These are phyloP conservation scores for Boletus reticulatus DNA, from an alignment of 768 basidiomycete species.

Conservation along the genomic window DNA sequence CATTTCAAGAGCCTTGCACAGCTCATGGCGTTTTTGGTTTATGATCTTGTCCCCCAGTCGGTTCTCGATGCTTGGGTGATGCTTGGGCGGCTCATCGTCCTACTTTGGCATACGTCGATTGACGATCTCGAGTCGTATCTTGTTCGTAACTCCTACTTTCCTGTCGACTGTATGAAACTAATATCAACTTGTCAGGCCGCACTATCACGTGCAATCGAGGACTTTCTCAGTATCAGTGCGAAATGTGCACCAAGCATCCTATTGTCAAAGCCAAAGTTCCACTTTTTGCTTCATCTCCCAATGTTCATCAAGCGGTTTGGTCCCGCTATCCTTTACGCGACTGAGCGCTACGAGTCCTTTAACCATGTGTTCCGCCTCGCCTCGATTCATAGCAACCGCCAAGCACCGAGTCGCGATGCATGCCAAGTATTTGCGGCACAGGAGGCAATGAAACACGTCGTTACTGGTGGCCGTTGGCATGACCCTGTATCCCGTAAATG, in stretches of 20 bases:
- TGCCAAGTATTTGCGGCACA: constrained; percentile 10
- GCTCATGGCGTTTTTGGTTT: constrained; percentile 28
- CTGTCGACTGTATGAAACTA: no score
- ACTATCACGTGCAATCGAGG: constrained; percentile 19
- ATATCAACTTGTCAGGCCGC: neutral
- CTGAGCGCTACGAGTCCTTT: constrained; percentile 30
- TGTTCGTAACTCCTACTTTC: constrained; percentile 4
- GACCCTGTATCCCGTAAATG: neutral
- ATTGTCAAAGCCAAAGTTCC: constrained; percentile 31
- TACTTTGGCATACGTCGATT: constrained; percentile 45
- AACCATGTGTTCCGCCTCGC: constrained; percentile 24
- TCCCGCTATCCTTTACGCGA: constrained; percentile 28
- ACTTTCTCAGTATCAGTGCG: constrained; percentile 19
- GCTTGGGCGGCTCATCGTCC: constrained; percentile 33
- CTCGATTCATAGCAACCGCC: constrained; percentile 29
- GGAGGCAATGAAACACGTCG: constrained; percentile 13
- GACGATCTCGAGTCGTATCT: constrained; percentile 34
- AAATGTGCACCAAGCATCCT: constrained; percentile 26
- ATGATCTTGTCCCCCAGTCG: constrained; percentile 27
- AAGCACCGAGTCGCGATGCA: constrained; percentile 28
- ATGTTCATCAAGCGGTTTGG: constrained; percentile 27
- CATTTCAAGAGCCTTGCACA: constrained; percentile 33
- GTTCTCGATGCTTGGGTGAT: constrained; percentile 31
- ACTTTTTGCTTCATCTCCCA: constrained; percentile 30
- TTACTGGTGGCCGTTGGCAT: constrained; percentile 12